Evolutionary conservation across 257 asterid species (phyloP).

Genomic region (Plantago ovata): DNA sequence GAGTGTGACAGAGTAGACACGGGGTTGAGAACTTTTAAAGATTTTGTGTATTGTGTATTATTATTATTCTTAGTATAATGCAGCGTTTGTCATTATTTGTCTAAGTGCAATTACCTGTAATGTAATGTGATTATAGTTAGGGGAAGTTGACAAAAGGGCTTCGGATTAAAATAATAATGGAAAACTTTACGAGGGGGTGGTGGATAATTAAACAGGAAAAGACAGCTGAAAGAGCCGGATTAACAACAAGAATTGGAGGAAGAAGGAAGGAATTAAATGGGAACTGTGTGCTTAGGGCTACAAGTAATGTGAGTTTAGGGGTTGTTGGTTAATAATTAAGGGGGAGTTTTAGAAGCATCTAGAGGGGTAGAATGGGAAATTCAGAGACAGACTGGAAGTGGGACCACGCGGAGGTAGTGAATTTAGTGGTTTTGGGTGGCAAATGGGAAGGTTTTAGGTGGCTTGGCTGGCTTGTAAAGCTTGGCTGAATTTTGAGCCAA

Average conservation of each 20-base stretch:
- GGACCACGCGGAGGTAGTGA: slow-evolving; percentile 30
- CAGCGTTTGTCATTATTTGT: neutral
- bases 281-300: neutral
- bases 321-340: neutral
- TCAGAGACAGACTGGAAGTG: slow-evolving; percentile 29
- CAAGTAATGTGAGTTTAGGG: slow-evolving; percentile 4
- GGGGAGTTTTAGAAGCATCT: neutral
- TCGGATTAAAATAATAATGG: too few species aligned
- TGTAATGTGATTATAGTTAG: neutral
- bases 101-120: neutral
- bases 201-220: neutral
- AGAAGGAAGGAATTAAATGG: neutral
- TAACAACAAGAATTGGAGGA: neutral
- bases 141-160: neutral
- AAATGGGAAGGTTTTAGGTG: slow-evolving; percentile 16
- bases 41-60: neutral
- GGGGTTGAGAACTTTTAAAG: neutral
- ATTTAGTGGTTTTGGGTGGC: slow-evolving; percentile 7
- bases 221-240: neutral
- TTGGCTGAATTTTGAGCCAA: neutral
- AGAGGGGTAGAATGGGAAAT: slow-evolving; percentile 26
- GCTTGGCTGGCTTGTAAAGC: slow-evolving; percentile 5
- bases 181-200: too few species aligned
- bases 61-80: neutral
- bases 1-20: neutral